Evolutionary conservation across 2,329 filamentous ascomycete genomes (phyloP), one percentile per base, ranked within the genome.

Genomic region (Paraphaeosphaeria minitans): DNA sequence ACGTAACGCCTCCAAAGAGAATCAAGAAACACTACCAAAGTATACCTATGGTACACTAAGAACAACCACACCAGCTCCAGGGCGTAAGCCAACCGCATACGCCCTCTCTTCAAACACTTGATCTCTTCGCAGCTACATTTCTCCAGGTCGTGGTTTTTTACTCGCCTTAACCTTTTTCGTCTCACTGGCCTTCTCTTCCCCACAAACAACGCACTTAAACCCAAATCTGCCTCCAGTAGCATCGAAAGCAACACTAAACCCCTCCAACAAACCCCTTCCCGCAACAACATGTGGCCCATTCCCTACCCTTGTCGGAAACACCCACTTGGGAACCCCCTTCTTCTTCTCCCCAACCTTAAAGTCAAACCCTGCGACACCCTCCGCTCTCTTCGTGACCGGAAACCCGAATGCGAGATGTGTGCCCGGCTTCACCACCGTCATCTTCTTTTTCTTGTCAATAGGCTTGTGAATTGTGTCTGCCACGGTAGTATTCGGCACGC

Each of bases 121-220:
- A 16, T 6, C 9, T n/a, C 37, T n/a, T 39, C 37, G 4, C 14
- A 16, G 13, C 16, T 5, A 5, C 6, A 2, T 37, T 2, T 12
- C 16, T 16, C 13, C 13, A 13, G 2, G 13, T n/a, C 16, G 37
- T n/a, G 3, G 4, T 8, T n/a, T 39, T 39, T 19, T 39, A n/a
- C 14, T 16, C 2, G 35, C 14, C 8, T n/a, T 16, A 29, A 16
- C 43, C 9, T 29, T 21, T 22, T 14, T 27, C 24, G 24, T 27
- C 24, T 27, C 24, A 27, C 24, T 27, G 24, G 24, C 24, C 22
- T 46, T 22, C 27, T 14, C 16, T n/a, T 29, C 77, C 24, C 77
- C 24, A 78, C 58, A 60, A 22, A 42, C 49, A 24, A 42, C 29
- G 42, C 55, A 61, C 33, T 58, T 61, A n/a, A 64, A 56, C 14